These are phyloP conservation scores for Verticillium isaacii DNA, from an alignment of 2,329 filamentous ascomycete species.

Conservation along the genomic window DNA sequence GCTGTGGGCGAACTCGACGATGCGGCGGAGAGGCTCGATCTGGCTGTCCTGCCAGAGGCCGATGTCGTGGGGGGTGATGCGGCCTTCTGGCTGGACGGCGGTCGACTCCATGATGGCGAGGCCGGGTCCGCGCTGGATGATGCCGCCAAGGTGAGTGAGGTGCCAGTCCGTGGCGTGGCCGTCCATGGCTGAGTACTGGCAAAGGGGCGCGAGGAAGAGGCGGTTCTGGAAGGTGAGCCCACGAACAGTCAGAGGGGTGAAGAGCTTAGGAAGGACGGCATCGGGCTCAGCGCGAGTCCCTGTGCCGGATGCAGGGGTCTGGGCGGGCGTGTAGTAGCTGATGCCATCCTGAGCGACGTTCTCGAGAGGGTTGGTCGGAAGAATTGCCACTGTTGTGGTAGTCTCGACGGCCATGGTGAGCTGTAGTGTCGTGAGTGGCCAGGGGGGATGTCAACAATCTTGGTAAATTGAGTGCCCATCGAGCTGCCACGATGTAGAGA, in stretches of 20 bases:
- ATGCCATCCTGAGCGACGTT: background rate
- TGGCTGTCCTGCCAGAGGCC: constrained; percentile 68
- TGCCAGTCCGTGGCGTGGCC: constrained; percentile 69
- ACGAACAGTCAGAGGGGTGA: constrained; percentile 40
- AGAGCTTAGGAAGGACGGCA: constrained; percentile 35
- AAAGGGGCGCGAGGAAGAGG: constrained; percentile 40
- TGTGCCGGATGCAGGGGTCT: constrained; percentile 37
- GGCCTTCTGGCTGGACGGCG: constrained; percentile 55
- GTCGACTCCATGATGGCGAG: constrained; percentile 57
- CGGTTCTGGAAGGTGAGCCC: constrained; percentile 39
- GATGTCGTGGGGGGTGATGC: constrained; percentile 63
- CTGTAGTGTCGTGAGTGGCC: too few species aligned
- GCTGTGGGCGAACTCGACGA: constrained; percentile 54
- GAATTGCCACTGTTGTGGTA: too few species aligned
- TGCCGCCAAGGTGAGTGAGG: constrained; percentile 67
- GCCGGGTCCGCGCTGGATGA: constrained; percentile 62
- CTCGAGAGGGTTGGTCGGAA: background rate
- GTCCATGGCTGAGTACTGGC: constrained; percentile 38
- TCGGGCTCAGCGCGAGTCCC: constrained; percentile 32
- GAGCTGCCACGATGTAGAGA: too few species aligned
- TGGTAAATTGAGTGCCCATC: too few species aligned
- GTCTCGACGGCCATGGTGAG: too few species aligned
- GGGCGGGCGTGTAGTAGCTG: constrained; percentile 41
- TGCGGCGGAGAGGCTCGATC: constrained; percentile 49
- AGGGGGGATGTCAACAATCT: too few species aligned